Evolutionary conservation across 2,329 filamentous ascomycete species (phyloP), one percentile per base, ranked within the genome.

Genomic region (Zasmidium cellare): DNA sequence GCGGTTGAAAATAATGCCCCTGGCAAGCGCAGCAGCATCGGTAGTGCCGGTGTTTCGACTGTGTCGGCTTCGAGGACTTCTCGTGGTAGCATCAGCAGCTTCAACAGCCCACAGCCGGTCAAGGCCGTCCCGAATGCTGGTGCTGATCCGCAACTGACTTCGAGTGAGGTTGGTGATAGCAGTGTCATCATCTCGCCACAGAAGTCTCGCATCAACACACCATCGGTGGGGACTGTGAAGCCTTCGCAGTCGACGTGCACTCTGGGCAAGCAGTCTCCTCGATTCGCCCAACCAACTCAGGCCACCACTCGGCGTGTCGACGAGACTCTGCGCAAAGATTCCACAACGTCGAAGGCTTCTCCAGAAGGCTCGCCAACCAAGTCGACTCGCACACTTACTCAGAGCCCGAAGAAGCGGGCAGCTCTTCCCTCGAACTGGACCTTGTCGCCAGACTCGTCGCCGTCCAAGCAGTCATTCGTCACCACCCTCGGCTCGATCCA

Each of bases 201-300:
- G 23, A 25, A n/a, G 25, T 28, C 25, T 28, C 6, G 25, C 11
- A 11, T 11, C 25, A 28, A 14, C 35, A 41, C 12, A n/a, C 35
- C 7, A 41, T 28, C 11, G 5, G 25, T 6, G 11, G 25, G 25
- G 25, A 14, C 35, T 41, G 11, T 3, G 35, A n/a, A 9, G 35
- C 7, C 35, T 41, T 14, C 35, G 35, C 5, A 3, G n/a, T 41
- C 12, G 7, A 18, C 35, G 7, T 9, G 20, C 14, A 31, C 55
- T 6, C 28, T 41, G 5, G 23, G 19, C 3, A 56, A 56, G 19
- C 14, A 45, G 16, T 57, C 60, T 14, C 62, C 69, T 22, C 67
- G 60, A 35, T 72, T 72, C 49, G 69, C 70, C 9, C 67, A 70
- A 57, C 67, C 70, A 2, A 72, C 70, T 1, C 57, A 63, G 52